Evolutionary conservation across 371 early-diverging fungal species (phyloP).

Genomic region (Rhizomucor pusillus): DNA sequence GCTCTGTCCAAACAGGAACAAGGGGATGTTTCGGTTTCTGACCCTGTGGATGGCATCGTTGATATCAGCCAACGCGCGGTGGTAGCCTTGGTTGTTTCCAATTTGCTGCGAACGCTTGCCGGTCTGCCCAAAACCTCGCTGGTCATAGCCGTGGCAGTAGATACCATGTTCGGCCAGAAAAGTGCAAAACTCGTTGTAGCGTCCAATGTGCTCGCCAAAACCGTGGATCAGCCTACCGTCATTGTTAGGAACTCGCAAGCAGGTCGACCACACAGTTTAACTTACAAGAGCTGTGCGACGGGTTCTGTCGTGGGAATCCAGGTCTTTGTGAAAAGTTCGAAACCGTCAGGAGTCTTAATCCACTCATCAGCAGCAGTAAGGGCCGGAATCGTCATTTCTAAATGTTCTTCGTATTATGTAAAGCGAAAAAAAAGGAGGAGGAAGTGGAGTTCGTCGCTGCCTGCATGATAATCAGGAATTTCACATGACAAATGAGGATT

Average conservation of each 20-base stretch:
- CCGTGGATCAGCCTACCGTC: conserved; percentile 59
- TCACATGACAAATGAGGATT: too few relatives aligned
- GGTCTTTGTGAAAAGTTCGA: conserved; percentile 44
- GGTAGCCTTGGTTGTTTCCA: conserved; percentile 53
- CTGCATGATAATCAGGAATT: too few relatives aligned
- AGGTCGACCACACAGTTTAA: too few relatives aligned
- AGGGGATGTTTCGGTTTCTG: conserved; percentile 18
- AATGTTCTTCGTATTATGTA: neutral
- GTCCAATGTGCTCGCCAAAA: conserved; percentile 64
- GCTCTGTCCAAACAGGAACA: conserved; percentile 8
- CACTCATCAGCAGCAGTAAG: conserved; percentile 29
- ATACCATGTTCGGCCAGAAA: conserved; percentile 53
- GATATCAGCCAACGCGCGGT: conserved; percentile 47
- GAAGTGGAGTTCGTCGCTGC: too few relatives aligned
- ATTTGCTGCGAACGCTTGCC: conserved; percentile 47
- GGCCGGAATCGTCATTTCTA: conserved; percentile 6
- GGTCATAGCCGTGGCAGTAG: conserved; percentile 59
- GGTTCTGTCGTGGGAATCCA: conserved; percentile 37
- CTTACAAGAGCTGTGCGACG: conserved; percentile 36
- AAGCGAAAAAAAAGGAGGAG: conserved; percentile 3
- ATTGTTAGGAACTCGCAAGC: too few relatives aligned
- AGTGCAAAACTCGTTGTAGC: conserved; percentile 56
- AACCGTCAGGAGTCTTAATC: conserved; percentile 32
- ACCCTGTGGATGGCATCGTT: conserved; percentile 48
- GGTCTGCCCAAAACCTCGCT: conserved; percentile 66